Evolutionary conservation across 805 yeast species (phyloP).

Genomic region (Priceomyces melissophilus): DNA sequence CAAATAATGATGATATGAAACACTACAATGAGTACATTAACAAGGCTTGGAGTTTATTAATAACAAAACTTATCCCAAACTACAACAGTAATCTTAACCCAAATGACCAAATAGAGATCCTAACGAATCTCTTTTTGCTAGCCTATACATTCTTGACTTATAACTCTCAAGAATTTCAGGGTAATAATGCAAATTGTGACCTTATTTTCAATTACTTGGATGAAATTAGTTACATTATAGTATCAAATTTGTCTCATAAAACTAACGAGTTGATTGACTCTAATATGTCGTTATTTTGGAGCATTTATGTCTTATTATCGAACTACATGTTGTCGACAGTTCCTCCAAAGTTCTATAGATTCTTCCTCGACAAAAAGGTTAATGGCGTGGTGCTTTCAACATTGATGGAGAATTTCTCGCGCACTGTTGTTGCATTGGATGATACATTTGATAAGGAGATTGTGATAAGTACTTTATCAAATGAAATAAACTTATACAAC

Average conservation of each 20-base stretch:
- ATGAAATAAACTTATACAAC: constrained; percentile 28
- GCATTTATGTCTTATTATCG: constrained; percentile 45
- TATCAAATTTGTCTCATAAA: constrained; percentile 28
- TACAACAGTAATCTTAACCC: constrained; percentile 26
- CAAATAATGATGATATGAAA: constrained; percentile 20
- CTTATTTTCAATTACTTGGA: constrained; percentile 49
- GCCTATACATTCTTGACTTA: constrained; percentile 41
- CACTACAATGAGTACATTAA: constrained; percentile 39
- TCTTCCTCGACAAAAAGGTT: constrained; percentile 15
- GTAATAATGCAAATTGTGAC: constrained; percentile 33
- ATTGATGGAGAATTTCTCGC: constrained; percentile 25
- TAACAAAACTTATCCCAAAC: constrained; percentile 32
- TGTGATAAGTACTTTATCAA: constrained; percentile 28
- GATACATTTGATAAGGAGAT: constrained; percentile 23
- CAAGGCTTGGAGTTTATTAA: constrained; percentile 43
- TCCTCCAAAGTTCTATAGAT: constrained; percentile 33
- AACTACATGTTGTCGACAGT: constrained; percentile 38
- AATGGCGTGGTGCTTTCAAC: constrained; percentile 7
- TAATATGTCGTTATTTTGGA: constrained; percentile 42
- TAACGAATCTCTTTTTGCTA: constrained; percentile 45
- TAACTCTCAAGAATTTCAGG: constrained; percentile 19
- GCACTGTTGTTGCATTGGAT: constrained; percentile 17
- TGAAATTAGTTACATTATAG: constrained; percentile 42
- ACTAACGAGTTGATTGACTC: constrained; percentile 20
- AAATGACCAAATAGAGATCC: constrained; percentile 33